Base-by-base conservation (phyloP, 2,329 filamentous ascomycete species). In the Waltergamsia citrina region DNA sequence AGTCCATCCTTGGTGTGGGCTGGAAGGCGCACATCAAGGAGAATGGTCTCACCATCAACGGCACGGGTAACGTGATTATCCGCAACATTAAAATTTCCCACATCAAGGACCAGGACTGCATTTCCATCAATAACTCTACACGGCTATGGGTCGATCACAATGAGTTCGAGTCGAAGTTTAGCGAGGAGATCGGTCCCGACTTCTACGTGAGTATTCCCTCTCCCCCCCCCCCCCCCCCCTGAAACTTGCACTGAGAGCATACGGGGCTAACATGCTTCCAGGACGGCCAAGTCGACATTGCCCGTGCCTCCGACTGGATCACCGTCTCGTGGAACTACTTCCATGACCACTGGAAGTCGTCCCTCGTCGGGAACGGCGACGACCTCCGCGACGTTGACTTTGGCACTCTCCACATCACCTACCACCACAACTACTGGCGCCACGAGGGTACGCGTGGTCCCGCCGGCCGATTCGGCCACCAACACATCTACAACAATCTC, bases 351-450 rank as follows among this genome's bases (percentile, higher is more conserved):
- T 66, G 60, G 57, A 68, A 65, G 42, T 57, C 57, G 2, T 65
- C 61, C 3, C 54, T 67, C 1, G 44, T 66, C 4, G 63, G 63
- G 7, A 65, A 63, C 47, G 50, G 53, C 23, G 52, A 54, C 26
- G 40, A 41, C 2, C 50, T 63, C 33, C 56, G 60, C 29, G 57
- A 58, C 23, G 44, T 61, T 15, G 64, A 65, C 43, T 52, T 39
- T 3, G 63, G 62, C 6, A 51, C 62, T 33, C 54, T 69, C 6
- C 64, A 64, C 44, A 44, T 70, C 35, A 67, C 61, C 1, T 69
- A 67, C 40, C 64, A 69, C 43, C 63, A 70, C 46, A 70, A 70
- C 51, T 52, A 63, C 48, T 68, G 60, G 62, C 43, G 47, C 16
- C 61, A 65, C 39, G 47, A 52, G 36, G 63, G 63, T 29, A 69